Conservation (phyloP, 2,329 filamentous ascomycete genomes). For the Pyrenochaeta sp. region DNA sequence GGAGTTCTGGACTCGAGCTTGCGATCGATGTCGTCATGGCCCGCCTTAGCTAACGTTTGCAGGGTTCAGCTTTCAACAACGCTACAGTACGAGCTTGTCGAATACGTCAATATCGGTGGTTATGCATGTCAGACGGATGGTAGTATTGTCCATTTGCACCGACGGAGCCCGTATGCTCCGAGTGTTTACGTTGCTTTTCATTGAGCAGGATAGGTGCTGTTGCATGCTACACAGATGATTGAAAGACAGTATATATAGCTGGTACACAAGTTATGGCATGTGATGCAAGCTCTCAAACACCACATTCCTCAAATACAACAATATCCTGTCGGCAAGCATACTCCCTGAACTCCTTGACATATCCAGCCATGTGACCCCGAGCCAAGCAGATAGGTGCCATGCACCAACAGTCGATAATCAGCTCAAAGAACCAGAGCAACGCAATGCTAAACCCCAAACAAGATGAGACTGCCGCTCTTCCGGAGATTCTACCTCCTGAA, state of each 20-base stretch:
- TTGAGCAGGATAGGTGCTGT: no score
- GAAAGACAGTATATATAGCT: no score
- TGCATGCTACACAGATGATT: no score
- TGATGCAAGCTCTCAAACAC: background rate
- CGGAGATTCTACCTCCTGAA: constrained; percentile 38
- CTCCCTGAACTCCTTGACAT: background rate
- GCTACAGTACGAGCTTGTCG: background rate
- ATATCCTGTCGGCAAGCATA: background rate
- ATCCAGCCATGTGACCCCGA: background rate
- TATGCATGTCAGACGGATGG: no score
- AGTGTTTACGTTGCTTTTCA: no score
- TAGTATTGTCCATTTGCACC: no score
- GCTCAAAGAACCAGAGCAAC: background rate
- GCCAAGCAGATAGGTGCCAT: background rate
- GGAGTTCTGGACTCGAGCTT: constrained; percentile 27
- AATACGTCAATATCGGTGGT: background rate
- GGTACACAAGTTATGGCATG: background rate
- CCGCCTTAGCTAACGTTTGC: constrained; percentile 8
- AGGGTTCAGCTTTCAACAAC: background rate
- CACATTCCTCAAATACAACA: no score
- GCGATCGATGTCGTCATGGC: constrained; percentile 42
- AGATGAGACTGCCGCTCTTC: constrained; percentile 24
- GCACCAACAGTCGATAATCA: background rate
- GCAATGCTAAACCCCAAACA: constrained; percentile 4
- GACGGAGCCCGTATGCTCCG: no score